These are phyloP conservation scores for Voacanga thouarsii DNA, from an alignment of 257 asterid species.

Conservation along the genomic window DNA sequence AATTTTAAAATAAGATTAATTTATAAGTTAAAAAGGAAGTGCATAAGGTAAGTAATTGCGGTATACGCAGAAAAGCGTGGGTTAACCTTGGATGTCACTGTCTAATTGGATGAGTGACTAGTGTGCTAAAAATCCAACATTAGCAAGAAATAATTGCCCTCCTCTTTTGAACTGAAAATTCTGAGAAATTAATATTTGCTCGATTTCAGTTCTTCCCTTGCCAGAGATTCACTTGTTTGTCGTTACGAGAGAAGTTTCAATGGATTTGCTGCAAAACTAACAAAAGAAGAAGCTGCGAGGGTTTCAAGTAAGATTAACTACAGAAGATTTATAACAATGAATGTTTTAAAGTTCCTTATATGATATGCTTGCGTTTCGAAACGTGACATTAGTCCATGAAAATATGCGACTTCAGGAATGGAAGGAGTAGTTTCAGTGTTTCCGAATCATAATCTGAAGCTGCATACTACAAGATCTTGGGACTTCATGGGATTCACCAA, in stretches of 20 bases:
- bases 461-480: slow-evolving; percentile 56
- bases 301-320: slow-evolving; percentile 19
- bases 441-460: slow-evolving; percentile 33
- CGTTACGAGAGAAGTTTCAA: slow-evolving; percentile 53
- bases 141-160: too few relatives aligned
- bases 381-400: too few relatives aligned
- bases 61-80: too few relatives aligned
- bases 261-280: slow-evolving; percentile 65
- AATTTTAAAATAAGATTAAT: too few relatives aligned
- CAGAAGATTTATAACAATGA: too few relatives aligned
- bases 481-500: slow-evolving; percentile 41
- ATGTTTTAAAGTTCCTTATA: not conserved
- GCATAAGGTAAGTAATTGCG: too few relatives aligned
- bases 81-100: too few relatives aligned
- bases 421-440: slow-evolving; percentile 47
- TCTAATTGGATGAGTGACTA: too few relatives aligned
- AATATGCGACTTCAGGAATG: slow-evolving; percentile 28
- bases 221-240: slow-evolving; percentile 41
- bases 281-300: slow-evolving; percentile 41
- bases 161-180: not conserved
- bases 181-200: not conserved
- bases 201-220: slow-evolving; percentile 32
- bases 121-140: too few relatives aligned
- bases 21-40: too few relatives aligned
- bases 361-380: not conserved